Evolutionary conservation across 305 asterid genomes (phyloP).

Genomic region (Fraxinus ornus): DNA sequence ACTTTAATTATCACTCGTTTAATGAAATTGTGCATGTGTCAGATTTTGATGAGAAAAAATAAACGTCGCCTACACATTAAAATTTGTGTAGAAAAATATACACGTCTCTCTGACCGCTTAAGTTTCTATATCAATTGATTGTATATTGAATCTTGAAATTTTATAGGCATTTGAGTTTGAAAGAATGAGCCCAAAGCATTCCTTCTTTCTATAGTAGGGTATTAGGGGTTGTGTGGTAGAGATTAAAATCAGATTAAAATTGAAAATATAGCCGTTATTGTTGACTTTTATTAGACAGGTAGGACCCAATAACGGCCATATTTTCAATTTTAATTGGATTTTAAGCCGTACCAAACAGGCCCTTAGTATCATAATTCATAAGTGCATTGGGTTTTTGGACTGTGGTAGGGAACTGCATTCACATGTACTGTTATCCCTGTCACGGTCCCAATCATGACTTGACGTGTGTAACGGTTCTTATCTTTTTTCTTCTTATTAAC

Average conservation of each 20-base stretch:
- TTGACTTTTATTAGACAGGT: too few relatives aligned
- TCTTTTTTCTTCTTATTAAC: constrained; percentile 11
- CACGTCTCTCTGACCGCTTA: not conserved
- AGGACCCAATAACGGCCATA: too few relatives aligned
- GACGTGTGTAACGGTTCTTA: not conserved
- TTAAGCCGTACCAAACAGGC: too few relatives aligned
- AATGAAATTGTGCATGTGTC: too few relatives aligned
- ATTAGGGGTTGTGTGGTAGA: too few relatives aligned
- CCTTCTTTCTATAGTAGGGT: constrained; percentile 25
- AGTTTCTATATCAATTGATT: not conserved
- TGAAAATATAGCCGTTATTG: too few relatives aligned
- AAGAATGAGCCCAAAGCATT: constrained; percentile 33
- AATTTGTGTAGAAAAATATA: not conserved
- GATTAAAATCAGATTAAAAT: too few relatives aligned
- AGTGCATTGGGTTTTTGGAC: constrained; percentile 11
- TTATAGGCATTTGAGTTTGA: not conserved
- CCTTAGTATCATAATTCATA: too few relatives aligned
- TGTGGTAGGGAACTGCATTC: constrained; percentile 29
- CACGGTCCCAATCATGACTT: constrained; percentile 13
- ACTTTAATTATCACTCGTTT: not conserved
- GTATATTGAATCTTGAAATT: not conserved
- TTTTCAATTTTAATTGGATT: too few relatives aligned
- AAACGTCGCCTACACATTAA: not conserved
- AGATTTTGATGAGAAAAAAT: too few relatives aligned
- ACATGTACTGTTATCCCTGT: constrained; percentile 38